Conservation (phyloP, 306 rosid genomes). For the Quercus wislizeni region DNA sequence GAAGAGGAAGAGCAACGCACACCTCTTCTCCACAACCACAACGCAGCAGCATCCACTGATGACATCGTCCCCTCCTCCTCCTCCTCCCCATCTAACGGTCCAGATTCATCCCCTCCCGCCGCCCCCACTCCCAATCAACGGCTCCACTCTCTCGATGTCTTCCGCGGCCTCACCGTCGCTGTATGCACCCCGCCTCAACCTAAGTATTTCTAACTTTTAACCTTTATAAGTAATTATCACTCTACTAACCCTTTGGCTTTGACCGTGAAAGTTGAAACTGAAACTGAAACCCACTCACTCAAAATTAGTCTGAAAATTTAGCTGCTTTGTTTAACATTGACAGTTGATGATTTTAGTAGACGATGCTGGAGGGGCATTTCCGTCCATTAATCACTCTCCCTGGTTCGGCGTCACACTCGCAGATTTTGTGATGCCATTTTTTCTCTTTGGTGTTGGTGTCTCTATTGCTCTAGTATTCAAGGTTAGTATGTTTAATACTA, state of each 20-base stretch:
- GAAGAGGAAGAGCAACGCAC: conserved; percentile 37
- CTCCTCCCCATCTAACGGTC: conserved; percentile 16
- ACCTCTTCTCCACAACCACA: conserved; percentile 26
- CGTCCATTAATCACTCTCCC: conserved; percentile 78
- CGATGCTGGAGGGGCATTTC: conserved; percentile 69
- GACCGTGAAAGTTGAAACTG: no score
- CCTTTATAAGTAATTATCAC: no score
- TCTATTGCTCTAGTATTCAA: conserved; percentile 66
- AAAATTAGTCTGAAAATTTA: background rate
- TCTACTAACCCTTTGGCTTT: no score
- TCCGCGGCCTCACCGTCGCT: conserved; percentile 79
- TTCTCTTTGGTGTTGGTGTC: conserved; percentile 70
- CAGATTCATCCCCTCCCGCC: conserved; percentile 20
- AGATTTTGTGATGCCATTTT: conserved; percentile 81
- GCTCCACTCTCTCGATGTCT: conserved; percentile 73
- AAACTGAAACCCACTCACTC: no score
- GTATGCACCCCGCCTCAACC: conserved; percentile 28
- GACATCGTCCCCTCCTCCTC: conserved; percentile 21
- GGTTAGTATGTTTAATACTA: conserved; percentile 26
- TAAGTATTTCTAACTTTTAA: no score
- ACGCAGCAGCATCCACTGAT: conserved; percentile 8
- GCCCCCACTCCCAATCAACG: conserved; percentile 57
- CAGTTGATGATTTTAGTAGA: conserved; percentile 84
- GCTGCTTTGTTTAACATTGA: background rate
- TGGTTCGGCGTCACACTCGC: conserved; percentile 84